Percentiles rank a stretch among this genome's conserved stretches.
Evolutionary conservation across 2,329 filamentous ascomycete species (phyloP).

Genomic region (Fusarium abutilonis): DNA sequence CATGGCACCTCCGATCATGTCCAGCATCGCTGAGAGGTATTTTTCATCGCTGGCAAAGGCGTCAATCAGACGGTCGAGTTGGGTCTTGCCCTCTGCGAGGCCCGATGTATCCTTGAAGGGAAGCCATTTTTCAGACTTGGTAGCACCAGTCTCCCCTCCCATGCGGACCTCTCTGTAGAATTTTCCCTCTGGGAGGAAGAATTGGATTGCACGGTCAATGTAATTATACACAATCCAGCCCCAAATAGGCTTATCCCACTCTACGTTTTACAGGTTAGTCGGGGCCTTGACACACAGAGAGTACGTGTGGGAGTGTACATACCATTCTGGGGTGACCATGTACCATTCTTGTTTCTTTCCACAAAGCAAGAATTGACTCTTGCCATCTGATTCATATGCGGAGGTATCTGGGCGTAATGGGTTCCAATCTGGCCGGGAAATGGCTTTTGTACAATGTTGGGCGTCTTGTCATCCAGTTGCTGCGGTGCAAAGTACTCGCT

Average conservation of each 20-base stretch:
- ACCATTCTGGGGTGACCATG: no score
- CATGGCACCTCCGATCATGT: conserved; percentile 50
- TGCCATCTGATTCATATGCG: no score
- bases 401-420: no score
- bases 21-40: conserved; percentile 48
- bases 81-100: conserved; percentile 2
- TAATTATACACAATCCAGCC: conserved; percentile 57
- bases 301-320: no score
- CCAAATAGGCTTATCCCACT: conserved; percentile 56
- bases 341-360: no score
- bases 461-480: no score
- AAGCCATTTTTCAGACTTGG: conserved; percentile 46
- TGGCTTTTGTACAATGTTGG: no score
- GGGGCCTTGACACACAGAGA: no score
- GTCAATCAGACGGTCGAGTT: conserved; percentile 47
- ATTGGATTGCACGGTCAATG: conserved; percentile 53
- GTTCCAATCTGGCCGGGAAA: no score
- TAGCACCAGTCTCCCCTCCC: conserved; percentile 44
- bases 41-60: conserved; percentile 28
- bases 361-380: no score
- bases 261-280: conserved; percentile 1
- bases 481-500: no score
- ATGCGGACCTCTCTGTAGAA: conserved; percentile 56
- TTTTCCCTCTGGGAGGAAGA: conserved; percentile 53
- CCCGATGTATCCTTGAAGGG: conserved; percentile 44